A percentile compares a stretch with the other conserved stretches of the same genome.
phyloP scores from a whole-genome alignment of 331 rosid genomes.

The Quercus lobata region DNA sequence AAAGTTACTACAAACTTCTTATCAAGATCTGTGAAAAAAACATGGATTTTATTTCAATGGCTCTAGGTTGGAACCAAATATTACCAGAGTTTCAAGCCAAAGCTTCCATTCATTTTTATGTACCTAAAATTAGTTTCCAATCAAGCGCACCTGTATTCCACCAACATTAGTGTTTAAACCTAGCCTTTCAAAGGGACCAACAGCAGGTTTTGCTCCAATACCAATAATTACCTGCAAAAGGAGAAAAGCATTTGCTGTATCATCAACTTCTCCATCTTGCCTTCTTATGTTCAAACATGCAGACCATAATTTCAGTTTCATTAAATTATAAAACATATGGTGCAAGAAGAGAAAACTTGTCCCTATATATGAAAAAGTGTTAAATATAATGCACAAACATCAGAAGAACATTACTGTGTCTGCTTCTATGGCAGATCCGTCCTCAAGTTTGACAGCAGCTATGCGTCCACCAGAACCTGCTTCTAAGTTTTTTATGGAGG shows the following conservation, averaged over 20 bases:
- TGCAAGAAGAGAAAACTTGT: conserved; percentile 4
- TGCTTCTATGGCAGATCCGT: conserved; percentile 80
- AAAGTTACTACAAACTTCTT: background rate
- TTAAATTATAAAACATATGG: conserved; percentile 4
- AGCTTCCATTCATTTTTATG: background rate
- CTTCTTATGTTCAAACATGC: conserved; percentile 1
- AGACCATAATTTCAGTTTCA: background rate
- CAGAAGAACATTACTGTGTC: conserved; percentile 51
- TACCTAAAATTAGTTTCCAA: background rate
- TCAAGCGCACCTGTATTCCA: conserved; percentile 72
- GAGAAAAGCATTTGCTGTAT: conserved; percentile 11
- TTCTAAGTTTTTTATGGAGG: conserved; percentile 64
- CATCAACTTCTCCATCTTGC: conserved; percentile 7
- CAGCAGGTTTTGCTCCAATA: conserved; percentile 88
- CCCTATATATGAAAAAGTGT: background rate
- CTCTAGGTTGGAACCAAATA: background rate
- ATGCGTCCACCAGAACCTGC: conserved; percentile 67
- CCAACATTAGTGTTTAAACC: conserved; percentile 70
- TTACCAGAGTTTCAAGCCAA: background rate
- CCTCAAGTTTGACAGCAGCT: conserved; percentile 74
- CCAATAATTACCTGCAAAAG: conserved; percentile 71
- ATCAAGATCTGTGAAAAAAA: background rate
- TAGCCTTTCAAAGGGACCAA: conserved; percentile 68
- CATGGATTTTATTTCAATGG: background rate
- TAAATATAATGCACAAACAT: background rate